phyloP scores from a whole-genome alignment of 1,284 basidiomycete species.

The Fomes fomentarius region DNA sequence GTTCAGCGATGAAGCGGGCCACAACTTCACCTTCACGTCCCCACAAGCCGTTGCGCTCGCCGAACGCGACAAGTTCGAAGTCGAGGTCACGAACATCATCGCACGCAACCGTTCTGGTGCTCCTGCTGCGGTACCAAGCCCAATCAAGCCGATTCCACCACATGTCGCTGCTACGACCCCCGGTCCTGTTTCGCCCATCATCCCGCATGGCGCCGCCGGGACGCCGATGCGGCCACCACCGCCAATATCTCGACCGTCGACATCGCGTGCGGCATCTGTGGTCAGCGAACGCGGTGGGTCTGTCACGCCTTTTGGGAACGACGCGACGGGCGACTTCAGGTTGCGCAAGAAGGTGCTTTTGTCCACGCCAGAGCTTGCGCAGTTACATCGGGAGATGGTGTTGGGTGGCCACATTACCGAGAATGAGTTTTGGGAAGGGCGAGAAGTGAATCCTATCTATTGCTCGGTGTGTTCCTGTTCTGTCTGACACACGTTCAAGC shows the following conservation, averaged over 20 bases:
- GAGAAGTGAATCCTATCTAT: slow-evolving; percentile 63
- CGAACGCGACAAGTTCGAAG: slow-evolving; percentile 82
- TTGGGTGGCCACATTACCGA: slow-evolving; percentile 86
- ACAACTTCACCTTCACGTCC: slow-evolving; percentile 81
- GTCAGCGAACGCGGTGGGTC: slow-evolving; percentile 59
- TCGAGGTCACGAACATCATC: slow-evolving; percentile 74
- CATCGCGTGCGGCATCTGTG: slow-evolving; percentile 63
- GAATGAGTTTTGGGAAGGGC: slow-evolving; percentile 93
- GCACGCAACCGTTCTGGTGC: slow-evolving; percentile 59
- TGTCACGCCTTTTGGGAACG: slow-evolving; percentile 53
- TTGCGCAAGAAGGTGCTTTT: slow-evolving; percentile 82
- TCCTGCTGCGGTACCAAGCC: background rate
- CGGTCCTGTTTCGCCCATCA: slow-evolving; percentile 29
- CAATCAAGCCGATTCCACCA: slow-evolving; percentile 3
- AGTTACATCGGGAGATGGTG: slow-evolving; percentile 86
- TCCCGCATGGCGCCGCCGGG: slow-evolving; percentile 27
- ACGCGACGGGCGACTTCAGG: slow-evolving; percentile 66
- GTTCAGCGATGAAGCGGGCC: slow-evolving; percentile 65
- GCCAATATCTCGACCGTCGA: slow-evolving; percentile 38
- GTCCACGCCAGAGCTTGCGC: slow-evolving; percentile 73
- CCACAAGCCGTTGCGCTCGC: slow-evolving; percentile 58
- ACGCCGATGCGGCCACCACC: slow-evolving; percentile 20
- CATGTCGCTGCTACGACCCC: slow-evolving; percentile 22
- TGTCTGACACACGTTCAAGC: slow-evolving; percentile 44
- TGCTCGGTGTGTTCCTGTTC: background rate